Conservation (phyloP, 345 rosid genomes). For the Populus simonii region DNA sequence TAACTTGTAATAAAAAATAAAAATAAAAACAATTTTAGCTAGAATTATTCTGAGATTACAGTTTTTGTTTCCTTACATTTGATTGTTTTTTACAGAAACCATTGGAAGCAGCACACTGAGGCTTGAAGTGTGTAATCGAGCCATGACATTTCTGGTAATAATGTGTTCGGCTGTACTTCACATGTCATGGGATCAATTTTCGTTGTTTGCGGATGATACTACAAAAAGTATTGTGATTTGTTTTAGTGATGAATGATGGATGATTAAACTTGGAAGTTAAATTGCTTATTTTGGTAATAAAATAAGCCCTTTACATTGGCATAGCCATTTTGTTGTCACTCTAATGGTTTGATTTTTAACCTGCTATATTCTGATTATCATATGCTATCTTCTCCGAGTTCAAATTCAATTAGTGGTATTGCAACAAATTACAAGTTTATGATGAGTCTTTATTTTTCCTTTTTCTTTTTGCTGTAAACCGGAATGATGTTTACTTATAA, state of each 20-base stretch:
- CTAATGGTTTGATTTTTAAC: slow-evolving; percentile 1
- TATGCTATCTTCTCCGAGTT: slow-evolving; percentile 2
- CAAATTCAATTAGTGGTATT: not conserved
- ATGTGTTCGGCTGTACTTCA: slow-evolving; percentile 10
- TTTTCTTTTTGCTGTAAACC: not conserved
- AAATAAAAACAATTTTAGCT: not conserved
- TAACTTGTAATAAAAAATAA: not conserved
- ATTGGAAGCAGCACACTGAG: slow-evolving; percentile 44
- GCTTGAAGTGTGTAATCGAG: slow-evolving; percentile 6
- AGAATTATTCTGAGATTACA: not conserved
- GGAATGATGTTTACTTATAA: not conserved
- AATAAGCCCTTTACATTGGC: slow-evolving; percentile 8
- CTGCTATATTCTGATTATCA: slow-evolving; percentile 11
- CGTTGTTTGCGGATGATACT: slow-evolving; percentile 20
- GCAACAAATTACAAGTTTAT: not conserved
- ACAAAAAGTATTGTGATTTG: slow-evolving; percentile 12
- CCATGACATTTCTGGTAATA: slow-evolving; percentile 26
- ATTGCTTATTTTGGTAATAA: slow-evolving; percentile 8
- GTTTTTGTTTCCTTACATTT: slow-evolving; percentile 12
- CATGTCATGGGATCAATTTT: slow-evolving; percentile 4
- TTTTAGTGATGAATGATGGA: slow-evolving; percentile 13
- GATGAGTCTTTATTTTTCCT: not conserved
- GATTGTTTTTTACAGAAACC: slow-evolving; percentile 34
- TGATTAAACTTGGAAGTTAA: slow-evolving; percentile 7
- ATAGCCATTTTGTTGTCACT: not conserved